Conservation (phyloP, 345 rosid genomes). For the Aquilaria yunnanensis region DNA sequence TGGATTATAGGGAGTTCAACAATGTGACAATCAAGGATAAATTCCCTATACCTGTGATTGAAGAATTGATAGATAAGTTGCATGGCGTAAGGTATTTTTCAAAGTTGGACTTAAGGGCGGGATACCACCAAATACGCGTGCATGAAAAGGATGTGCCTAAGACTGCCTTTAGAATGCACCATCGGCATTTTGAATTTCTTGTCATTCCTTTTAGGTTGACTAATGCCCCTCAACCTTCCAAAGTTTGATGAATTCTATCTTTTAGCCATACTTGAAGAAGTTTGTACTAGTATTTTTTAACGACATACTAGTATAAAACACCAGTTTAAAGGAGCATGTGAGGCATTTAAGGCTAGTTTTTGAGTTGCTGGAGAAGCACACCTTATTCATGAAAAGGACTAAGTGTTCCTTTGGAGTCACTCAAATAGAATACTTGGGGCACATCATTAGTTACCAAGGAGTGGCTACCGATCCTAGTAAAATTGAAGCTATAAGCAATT, state of each 20-base stretch:
- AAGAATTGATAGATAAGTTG: neutral
- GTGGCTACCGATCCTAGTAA: neutral
- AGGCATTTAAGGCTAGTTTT: neutral
- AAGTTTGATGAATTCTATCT: neutral
- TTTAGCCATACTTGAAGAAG: neutral
- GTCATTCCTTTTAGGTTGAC: neutral
- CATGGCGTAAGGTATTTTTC: neutral
- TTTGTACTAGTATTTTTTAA: neutral
- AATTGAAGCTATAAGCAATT: neutral
- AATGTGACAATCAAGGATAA: conserved; percentile 1
- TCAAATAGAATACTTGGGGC: neutral
- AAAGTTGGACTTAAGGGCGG: neutral
- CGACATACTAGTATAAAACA: too few relatives aligned
- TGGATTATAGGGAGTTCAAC: neutral
- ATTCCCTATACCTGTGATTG: neutral
- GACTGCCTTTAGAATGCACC: neutral
- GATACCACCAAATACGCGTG: neutral
- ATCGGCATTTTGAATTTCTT: neutral
- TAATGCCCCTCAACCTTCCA: neutral
- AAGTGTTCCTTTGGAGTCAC: conserved; percentile 3
- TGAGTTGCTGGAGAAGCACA: neutral
- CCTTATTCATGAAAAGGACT: neutral
- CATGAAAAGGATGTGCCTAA: neutral
- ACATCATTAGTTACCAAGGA: neutral
- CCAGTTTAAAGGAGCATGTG: neutral